Evolutionary conservation across 129 eudicot genomes (phyloP).

Genomic region (Helianthus annuus): HanXRQr2.0-SUNRISE NC_035448.2:203360697-203361196

Average conservation of each 20-base stretch:
- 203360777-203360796: background rate
- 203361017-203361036: too few species aligned
- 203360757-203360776: background rate
- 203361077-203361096: too few species aligned
- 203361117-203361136: too few species aligned
- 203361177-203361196: too few species aligned
- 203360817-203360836: background rate
- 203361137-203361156: too few species aligned
- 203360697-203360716: constrained; percentile 34
- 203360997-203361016: too few species aligned
- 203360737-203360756: background rate
- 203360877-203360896: constrained; percentile 91
- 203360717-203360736: background rate
- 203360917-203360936: constrained; percentile 69
- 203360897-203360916: constrained; percentile 95
- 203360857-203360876: constrained; percentile 33
- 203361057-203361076: too few species aligned
- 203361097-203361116: too few species aligned
- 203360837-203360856: constrained; percentile 47
- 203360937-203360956: constrained; percentile 59
- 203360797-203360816: background rate
- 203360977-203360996: background rate
- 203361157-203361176: too few species aligned
- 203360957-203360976: constrained; percentile 79
- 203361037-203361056: too few species aligned